Percentiles rank a stretch among this genome's conserved stretches.
Conservation (phyloP, 192 early-diverging fungal genomes). For the Linnemannia exigua region DNA sequence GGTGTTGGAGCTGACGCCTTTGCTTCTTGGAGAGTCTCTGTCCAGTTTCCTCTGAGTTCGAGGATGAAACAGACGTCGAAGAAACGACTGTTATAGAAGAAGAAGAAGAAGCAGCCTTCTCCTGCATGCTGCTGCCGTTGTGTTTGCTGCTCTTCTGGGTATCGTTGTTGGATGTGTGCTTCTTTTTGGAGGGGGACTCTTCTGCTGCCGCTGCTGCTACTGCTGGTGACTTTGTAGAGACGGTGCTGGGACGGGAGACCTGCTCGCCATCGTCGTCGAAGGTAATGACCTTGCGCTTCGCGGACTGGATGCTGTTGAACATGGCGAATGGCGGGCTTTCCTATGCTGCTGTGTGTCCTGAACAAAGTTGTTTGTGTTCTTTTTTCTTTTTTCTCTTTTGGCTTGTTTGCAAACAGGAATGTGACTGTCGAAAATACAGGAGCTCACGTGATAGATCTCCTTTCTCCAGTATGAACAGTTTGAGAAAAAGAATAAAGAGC, state of each 20-base stretch:
- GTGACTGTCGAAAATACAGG: slow-evolving; percentile 4
- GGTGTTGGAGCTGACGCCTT: slow-evolving; percentile 27
- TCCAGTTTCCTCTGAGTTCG: neutral
- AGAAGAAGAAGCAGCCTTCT: neutral
- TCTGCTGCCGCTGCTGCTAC: neutral
- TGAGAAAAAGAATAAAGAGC: neutral
- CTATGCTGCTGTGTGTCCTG: slow-evolving; percentile 6
- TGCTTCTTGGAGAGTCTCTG: slow-evolving; percentile 33
- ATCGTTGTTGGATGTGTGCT: neutral
- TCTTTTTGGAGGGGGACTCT: neutral
- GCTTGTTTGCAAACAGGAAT: neutral
- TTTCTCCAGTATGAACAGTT: neutral
- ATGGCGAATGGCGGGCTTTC: slow-evolving; percentile 10
- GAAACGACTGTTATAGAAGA: neutral
- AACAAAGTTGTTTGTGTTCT: slow-evolving; percentile 1
- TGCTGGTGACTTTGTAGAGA: neutral
- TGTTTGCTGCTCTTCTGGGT: neutral
- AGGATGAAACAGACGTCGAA: neutral
- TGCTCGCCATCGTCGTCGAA: slow-evolving; percentile 47
- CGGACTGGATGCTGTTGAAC: slow-evolving; percentile 41
- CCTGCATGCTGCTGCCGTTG: neutral
- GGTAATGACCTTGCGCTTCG: slow-evolving; percentile 50
- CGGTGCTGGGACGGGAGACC: slow-evolving; percentile 1
- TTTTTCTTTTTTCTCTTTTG: slow-evolving; percentile 24
- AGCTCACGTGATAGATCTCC: neutral